phyloP scores from a whole-genome alignment of 306 rosid genomes.

The Sindora glabra region DNA sequence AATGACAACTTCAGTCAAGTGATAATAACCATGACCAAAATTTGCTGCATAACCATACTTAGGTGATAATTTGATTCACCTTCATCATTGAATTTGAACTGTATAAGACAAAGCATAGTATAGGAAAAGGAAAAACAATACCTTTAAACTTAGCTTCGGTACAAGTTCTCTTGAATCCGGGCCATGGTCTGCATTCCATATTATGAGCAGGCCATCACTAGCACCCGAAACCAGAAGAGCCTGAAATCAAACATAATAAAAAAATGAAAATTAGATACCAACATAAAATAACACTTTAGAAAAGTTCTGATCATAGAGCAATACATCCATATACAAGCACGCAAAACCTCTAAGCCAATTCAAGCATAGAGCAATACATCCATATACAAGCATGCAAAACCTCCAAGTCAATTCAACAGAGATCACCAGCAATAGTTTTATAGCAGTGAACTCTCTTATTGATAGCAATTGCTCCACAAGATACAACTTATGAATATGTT shows the following conservation, averaged over 20 bases:
- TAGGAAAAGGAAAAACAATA: constrained; percentile 19
- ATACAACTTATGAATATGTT: background rate
- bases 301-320: constrained; percentile 10
- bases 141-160: constrained; percentile 94
- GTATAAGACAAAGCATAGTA: background rate
- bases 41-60: constrained; percentile 5
- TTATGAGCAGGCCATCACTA: constrained; percentile 88
- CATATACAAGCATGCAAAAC: constrained; percentile 5
- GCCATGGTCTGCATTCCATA: constrained; percentile 96
- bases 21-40: constrained; percentile 5
- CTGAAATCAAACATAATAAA: constrained; percentile 36
- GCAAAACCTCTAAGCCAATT: no score
- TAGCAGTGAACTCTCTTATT: constrained; percentile 2
- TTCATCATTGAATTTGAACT: constrained; percentile 2
- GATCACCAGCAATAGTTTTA: constrained; percentile 5
- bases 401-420: background rate
- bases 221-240: constrained; percentile 94
- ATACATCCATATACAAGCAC: background rate
- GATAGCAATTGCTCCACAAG: background rate
- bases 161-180: constrained; percentile 98
- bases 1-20: constrained; percentile 4
- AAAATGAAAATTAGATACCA: background rate
- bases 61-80: constrained; percentile 11
- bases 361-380: no score
- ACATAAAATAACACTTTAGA: background rate